Evolutionary conservation across 768 basidiomycete genomes (phyloP), one percentile per base, ranked within the genome.

Genomic region (Lactifluus echinatus): DNA sequence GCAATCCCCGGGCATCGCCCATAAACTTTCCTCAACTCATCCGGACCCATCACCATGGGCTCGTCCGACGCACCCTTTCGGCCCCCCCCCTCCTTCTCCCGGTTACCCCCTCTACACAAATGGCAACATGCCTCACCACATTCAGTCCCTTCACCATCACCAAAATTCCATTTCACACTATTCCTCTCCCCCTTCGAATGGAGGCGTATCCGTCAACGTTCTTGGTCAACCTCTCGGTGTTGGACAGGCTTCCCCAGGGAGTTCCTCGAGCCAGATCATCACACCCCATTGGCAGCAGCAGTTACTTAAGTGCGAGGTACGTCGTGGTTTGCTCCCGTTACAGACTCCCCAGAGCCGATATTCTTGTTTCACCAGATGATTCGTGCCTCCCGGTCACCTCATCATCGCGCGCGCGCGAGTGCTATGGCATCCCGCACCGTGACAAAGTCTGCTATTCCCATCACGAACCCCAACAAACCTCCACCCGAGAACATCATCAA

Each of bases 321-420:
- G 87, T 81, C 53, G 45, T 57, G 48, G 46, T 53, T 64, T 62
- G 61, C 64, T 64, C 66, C 64, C 61, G 40, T 59, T 42, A 17
- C 49, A 37, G 57, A 55, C 55, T 59, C 36, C 43, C 33, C 19
- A 36, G 21, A 53, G 21, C 28, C 44, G 17, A 26, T 37, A 39
- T 26, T 57, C 23, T 29, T 57, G 2, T 49, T 34, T 39, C 21
- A 15, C 29, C 56, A 93, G 90, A 83, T 90, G 74, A 82, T 88
- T 60, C 85, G 95, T 65, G 81, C 84, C 33, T 85, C 90, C 24
- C 84, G 87, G 56, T 87, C 89, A 2, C 91, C 93, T 0, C 93
- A 97, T 69, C 93, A 96, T 67, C 85, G 95, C 53, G 96, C 96
- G 12, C 81, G 94, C 47, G 87, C 92, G n/a, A 94, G 88, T 59